Evolutionary conservation across 495 filamentous ascomycete genomes (phyloP).

Genomic region (Neurospora pannonica): DNA sequence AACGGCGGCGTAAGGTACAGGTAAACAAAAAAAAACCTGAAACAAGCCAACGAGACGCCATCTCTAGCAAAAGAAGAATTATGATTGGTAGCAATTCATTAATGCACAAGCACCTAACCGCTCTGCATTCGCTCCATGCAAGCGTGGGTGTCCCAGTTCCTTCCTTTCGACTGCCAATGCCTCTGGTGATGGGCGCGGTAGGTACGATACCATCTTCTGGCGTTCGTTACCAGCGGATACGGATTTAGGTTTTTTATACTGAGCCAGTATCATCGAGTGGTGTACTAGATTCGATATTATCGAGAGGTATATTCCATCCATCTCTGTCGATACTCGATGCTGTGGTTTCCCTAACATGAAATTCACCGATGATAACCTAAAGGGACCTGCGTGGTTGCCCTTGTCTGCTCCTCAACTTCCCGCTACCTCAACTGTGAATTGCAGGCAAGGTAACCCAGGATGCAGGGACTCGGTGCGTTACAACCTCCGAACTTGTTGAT

Average conservation of each 20-base stretch:
- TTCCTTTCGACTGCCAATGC: neutral
- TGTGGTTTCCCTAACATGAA: neutral
- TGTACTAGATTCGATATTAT: neutral
- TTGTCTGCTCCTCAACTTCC: slow-evolving; percentile 6
- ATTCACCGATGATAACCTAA: neutral
- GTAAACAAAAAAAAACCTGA: slow-evolving; percentile 14
- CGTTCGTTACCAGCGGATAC: neutral
- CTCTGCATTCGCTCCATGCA: slow-evolving; percentile 31
- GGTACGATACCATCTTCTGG: slow-evolving; percentile 5
- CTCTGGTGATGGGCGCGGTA: neutral
- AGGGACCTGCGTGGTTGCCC: slow-evolving; percentile 3
- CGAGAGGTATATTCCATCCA: neutral
- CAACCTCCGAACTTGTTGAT: neutral
- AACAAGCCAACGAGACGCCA: slow-evolving; percentile 13
- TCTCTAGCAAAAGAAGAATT: neutral
- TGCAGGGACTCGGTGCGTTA: neutral
- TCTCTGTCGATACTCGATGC: neutral
- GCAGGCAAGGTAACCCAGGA: slow-evolving; percentile 6
- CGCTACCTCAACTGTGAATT: slow-evolving; percentile 17
- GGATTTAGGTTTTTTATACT: neutral
- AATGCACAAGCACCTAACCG: slow-evolving; percentile 33
- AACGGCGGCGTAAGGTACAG: neutral
- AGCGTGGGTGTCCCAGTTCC: slow-evolving; percentile 14
- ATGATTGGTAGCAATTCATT: slow-evolving; percentile 19
- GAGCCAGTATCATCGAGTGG: neutral